Percentiles rank a stretch among this genome's conserved stretches.
Evolutionary conservation across 2,329 filamentous ascomycete species (phyloP).

Genomic region (Apiospora kogelbergensis): DNA sequence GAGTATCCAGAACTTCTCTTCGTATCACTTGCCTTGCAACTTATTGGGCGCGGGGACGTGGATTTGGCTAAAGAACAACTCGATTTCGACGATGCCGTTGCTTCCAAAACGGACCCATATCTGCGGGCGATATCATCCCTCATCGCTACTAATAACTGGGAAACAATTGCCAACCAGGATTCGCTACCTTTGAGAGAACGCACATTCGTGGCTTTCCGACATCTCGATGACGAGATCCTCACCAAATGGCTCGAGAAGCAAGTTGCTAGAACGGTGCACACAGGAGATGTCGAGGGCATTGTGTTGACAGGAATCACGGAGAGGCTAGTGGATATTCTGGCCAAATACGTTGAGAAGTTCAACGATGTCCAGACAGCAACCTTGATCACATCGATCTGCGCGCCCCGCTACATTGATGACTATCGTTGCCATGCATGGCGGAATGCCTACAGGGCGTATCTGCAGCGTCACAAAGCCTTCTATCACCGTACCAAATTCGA

Average conservation of each 20-base stretch:
- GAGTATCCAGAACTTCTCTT: conserved; percentile 66
- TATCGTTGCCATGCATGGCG: conserved; percentile 74
- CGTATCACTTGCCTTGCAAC: conserved; percentile 65
- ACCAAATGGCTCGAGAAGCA: conserved; percentile 68
- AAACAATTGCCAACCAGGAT: conserved; percentile 68
- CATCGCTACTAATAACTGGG: conserved; percentile 76
- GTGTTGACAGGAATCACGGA: conserved; percentile 77
- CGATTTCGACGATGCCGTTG: conserved; percentile 58
- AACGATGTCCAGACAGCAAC: conserved; percentile 79
- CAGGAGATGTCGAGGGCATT: conserved; percentile 75
- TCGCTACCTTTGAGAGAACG: conserved; percentile 75
- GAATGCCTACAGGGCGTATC: conserved; percentile 67
- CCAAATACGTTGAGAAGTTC: conserved; percentile 73
- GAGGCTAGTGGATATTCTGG: conserved; percentile 70
- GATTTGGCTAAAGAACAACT: conserved; percentile 48
- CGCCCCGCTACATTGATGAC: conserved; percentile 76
- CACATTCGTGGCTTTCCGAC: conserved; percentile 69
- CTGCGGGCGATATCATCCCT: conserved; percentile 77
- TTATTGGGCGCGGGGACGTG: conserved; percentile 53
- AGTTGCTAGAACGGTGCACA: conserved; percentile 57
- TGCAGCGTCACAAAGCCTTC: conserved; percentile 72
- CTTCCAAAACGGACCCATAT: conserved; percentile 72
- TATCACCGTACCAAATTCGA: conserved; percentile 76
- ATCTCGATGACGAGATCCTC: conserved; percentile 62
- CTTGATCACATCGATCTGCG: conserved; percentile 70